A percentile compares a stretch with the other conserved stretches of the same genome.
phyloP scores from a whole-genome alignment of 2,329 filamentous ascomycete genomes.

The Aspergillus thermomutatus region DNA sequence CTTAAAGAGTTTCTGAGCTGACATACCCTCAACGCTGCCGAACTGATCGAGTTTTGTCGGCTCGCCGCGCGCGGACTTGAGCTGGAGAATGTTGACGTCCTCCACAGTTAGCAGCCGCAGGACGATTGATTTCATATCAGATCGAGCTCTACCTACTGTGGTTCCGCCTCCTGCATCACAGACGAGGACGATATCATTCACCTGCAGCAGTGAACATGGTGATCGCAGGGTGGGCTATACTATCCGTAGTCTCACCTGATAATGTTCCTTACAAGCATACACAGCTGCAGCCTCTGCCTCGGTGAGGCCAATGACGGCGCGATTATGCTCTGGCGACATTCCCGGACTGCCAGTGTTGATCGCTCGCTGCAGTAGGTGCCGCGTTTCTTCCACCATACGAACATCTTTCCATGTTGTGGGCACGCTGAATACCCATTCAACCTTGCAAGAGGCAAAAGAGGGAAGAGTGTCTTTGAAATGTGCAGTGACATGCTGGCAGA shows the following conservation, averaged over 20 bases:
- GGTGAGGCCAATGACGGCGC: constrained; percentile 46
- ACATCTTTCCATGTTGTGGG: constrained; percentile 43
- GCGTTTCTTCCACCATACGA: constrained; percentile 34
- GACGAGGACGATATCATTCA: constrained; percentile 46
- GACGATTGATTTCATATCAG: too few relatives aligned
- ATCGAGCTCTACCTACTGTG: constrained; percentile 18
- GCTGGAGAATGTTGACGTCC: constrained; percentile 30
- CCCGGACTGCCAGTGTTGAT: constrained; percentile 25
- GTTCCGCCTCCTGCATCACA: constrained; percentile 53
- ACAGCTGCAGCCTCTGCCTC: constrained; percentile 55
- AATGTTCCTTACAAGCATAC: constrained; percentile 39
- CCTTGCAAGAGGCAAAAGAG: constrained; percentile 22
- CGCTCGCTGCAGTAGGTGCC: constrained; percentile 25
- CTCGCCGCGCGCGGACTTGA: constrained; percentile 22
- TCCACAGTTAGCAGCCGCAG: constrained; percentile 8
- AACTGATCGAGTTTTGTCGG: constrained; percentile 25
- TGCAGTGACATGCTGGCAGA: constrained; percentile 30
- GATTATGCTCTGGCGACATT: constrained; percentile 25
- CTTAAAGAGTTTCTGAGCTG: neutral
- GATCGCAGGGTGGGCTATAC: neutral
- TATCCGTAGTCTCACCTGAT: constrained; percentile 10
- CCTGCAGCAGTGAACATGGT: constrained; percentile 11
- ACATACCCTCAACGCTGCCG: constrained; percentile 21
- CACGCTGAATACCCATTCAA: constrained; percentile 43
- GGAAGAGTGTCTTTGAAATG: constrained; percentile 25